Base-by-base conservation (phyloP, 345 rosid species). In the Euclidium syriacum region DNA sequence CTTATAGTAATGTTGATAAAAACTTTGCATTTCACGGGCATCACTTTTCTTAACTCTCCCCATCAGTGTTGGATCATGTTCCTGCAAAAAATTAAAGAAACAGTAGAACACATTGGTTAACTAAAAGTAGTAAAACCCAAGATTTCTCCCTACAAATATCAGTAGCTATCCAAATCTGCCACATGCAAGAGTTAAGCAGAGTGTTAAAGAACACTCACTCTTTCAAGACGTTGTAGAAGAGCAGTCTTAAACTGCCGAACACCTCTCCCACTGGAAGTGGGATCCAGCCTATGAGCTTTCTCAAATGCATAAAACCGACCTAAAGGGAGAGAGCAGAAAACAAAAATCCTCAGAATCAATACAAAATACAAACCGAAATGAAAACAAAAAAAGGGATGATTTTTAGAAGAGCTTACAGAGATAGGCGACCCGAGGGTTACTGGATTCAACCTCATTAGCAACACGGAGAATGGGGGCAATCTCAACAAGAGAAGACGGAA, bases 391-490 rank as follows among this genome's bases (percentile, higher is more conserved):
- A 17, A 22, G 61, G 24, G 12, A 7, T 23, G 2, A 2, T 34
- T 14, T 53, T 20, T 1, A 40, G 8, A 51, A 46, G 10, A 53
- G 59, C 96, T 82, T 82, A 95, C 99, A 95, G 25, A 95, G 89
- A 77, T 95, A 95, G 2, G 99, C 90, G 71, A 90, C 99, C 70
- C 99, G 86, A 20, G 95, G 85, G 75, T 95, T 90, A 58, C 80
- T 85, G 30, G 76, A 44, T 82, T 95, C 99, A 25, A 90, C 97
- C 68, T 95, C 99, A 85, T 95, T 95, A 53, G 99, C 99, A 72
- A 95, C 99, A 70, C 99, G 97, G 48, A 95, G 97, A 83, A 95
- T 95, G 6, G 98, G 99, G 0, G 99, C 99, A 57, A 95, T 90
- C 78, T 88, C 95, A 44, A 81, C 78, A 57, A 95, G 88, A 2